Evolutionary conservation across 1,139 yeast species (phyloP).

Genomic region (Groenewaldozyma sp.): DNA sequence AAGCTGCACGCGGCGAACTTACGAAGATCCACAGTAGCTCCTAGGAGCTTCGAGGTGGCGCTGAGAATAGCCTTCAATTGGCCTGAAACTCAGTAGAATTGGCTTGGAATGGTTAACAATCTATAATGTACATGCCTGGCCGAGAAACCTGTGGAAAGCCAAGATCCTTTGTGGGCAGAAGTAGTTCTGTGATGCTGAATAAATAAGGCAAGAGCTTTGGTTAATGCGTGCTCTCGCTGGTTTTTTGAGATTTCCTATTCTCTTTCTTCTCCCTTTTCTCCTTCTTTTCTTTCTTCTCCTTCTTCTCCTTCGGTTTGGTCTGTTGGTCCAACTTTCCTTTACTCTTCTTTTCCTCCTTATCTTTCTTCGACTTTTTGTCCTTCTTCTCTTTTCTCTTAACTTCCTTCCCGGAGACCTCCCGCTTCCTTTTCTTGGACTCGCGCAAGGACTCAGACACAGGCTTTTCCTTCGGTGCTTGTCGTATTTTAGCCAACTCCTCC

Average conservation of each 20-base stretch:
- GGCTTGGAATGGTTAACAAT: too few species aligned
- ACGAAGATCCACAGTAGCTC: too few species aligned
- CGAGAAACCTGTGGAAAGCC: too few species aligned
- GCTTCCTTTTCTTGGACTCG: background rate
- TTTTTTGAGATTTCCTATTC: background rate
- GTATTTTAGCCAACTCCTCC: constrained; percentile 15
- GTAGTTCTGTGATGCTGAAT: too few species aligned
- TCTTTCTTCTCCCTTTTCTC: constrained; percentile 5
- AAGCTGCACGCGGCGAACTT: too few species aligned
- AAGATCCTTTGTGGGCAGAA: too few species aligned
- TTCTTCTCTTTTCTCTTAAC: constrained; percentile 16
- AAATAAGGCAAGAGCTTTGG: background rate
- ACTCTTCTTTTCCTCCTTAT: constrained; percentile 3
- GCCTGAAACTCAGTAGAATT: too few species aligned
- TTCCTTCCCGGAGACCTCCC: constrained; percentile 15
- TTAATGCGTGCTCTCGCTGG: background rate
- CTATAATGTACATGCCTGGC: too few species aligned
- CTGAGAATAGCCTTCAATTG: too few species aligned
- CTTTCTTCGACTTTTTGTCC: constrained; percentile 2
- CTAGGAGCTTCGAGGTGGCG: too few species aligned
- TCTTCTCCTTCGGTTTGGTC: constrained; percentile 4
- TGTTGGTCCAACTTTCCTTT: constrained; percentile 6
- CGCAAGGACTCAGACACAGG: background rate
- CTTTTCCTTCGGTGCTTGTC: too few species aligned
- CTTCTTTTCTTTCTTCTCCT: constrained; percentile 5